Evolutionary conservation across 2,329 filamentous ascomycete genomes (phyloP).

Genomic region (Biscogniauxia mediterranea): DNA sequence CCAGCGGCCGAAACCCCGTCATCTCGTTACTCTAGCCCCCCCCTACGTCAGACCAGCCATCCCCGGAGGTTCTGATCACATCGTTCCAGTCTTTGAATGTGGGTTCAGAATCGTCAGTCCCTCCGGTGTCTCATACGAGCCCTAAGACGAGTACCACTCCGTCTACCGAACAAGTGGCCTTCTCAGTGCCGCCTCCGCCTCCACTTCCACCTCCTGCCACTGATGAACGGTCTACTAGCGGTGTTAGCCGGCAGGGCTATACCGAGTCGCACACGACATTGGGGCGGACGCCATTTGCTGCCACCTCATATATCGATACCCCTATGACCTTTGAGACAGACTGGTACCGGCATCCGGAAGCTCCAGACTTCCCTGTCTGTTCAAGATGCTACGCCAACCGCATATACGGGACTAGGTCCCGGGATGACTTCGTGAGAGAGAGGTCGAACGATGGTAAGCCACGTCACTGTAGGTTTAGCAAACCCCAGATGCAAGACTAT

Average conservation of each 20-base stretch:
- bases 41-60: neutral
- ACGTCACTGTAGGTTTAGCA: constrained; percentile 30
- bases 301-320: constrained; percentile 31
- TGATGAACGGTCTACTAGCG: neutral
- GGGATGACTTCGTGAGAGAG: constrained; percentile 27
- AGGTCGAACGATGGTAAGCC: constrained; percentile 22
- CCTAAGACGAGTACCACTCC: neutral
- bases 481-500: constrained; percentile 34
- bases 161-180: neutral
- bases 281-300: constrained; percentile 16
- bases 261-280: neutral
- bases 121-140: neutral
- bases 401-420: constrained; percentile 33
- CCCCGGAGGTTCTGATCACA: constrained; percentile 2
- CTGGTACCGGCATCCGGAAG: constrained; percentile 38
- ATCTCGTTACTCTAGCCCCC: neutral
- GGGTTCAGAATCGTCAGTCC: neutral
- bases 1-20: neutral
- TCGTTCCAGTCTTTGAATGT: constrained; percentile 8
- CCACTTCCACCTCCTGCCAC: neutral
- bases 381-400: constrained; percentile 41
- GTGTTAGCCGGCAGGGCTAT: neutral
- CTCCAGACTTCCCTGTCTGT: constrained; percentile 38
- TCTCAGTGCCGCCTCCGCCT: too few relatives aligned
- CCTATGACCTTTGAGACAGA: constrained; percentile 31